Percentiles rank a stretch among this genome's conserved stretches.
phyloP scores from a whole-genome alignment of 768 basidiomycete species.

The Tricholoma bakamatsutake region DNA sequence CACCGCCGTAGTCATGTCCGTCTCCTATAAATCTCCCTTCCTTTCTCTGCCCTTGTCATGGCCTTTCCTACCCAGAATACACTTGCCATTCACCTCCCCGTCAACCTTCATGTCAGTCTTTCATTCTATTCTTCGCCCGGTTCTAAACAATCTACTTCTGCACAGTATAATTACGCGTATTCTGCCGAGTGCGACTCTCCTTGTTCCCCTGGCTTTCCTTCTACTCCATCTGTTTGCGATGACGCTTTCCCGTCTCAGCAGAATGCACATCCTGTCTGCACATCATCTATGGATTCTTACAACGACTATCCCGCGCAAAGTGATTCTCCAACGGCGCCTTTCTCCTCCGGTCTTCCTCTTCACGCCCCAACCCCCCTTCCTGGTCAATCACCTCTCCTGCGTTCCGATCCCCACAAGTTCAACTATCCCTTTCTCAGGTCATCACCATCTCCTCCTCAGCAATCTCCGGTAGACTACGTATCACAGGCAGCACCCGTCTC shows the following conservation, averaged over 20 bases:
- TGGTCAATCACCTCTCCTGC: constrained; percentile 13
- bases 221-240: not conserved
- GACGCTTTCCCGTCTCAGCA: not conserved
- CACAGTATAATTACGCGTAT: constrained; percentile 3
- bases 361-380: constrained; percentile 25
- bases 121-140: constrained; percentile 29
- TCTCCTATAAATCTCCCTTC: not conserved
- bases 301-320: not conserved
- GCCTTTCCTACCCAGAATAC: not conserved
- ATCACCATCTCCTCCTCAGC: constrained; percentile 2
- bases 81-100: not conserved
- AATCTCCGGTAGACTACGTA: not conserved
- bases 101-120: constrained; percentile 14
- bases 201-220: constrained; percentile 4
- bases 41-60: not conserved
- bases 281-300: not conserved
- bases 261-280: not conserved
- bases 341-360: constrained; percentile 16
- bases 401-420: constrained; percentile 6
- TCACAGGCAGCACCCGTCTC: constrained; percentile 5
- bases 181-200: constrained; percentile 4
- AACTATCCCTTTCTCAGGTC: constrained; percentile 1
- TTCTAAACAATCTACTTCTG: constrained; percentile 12
- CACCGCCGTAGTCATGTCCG: not conserved
- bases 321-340: constrained; percentile 8